phyloP scores from a whole-genome alignment of 345 rosid genomes.

The Eutrema yunnanense region DNA sequence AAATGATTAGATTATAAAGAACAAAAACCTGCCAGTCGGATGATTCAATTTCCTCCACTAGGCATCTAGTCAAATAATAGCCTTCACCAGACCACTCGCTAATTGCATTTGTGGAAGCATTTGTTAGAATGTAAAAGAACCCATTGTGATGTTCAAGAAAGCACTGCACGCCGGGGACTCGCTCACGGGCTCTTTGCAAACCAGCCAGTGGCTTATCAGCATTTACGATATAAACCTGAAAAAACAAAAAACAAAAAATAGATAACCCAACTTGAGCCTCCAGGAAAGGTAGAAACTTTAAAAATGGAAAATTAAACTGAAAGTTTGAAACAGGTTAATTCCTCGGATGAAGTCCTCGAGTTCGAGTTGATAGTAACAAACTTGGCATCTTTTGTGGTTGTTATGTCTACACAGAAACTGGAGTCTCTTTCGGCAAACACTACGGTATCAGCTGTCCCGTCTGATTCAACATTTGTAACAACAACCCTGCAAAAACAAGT shows the following conservation, averaged over 20 bases:
- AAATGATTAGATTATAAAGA: not conserved
- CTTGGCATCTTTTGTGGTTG: slow-evolving; percentile 94
- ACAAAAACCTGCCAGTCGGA: slow-evolving; percentile 57
- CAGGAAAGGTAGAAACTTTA: not conserved
- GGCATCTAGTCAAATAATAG: slow-evolving; percentile 56
- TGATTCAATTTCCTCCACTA: slow-evolving; percentile 39
- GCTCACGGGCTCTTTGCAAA: slow-evolving; percentile 48
- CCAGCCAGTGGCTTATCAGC: slow-evolving; percentile 45
- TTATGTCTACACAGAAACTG: slow-evolving; percentile 77
- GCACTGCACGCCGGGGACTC: slow-evolving; percentile 59
- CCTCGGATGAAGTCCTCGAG: slow-evolving; percentile 96
- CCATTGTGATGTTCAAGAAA: slow-evolving; percentile 82
- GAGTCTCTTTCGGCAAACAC: slow-evolving; percentile 60
- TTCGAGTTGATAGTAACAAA: slow-evolving; percentile 91
- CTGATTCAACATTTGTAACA: slow-evolving; percentile 48
- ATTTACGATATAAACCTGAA: slow-evolving; percentile 72
- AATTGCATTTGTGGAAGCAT: slow-evolving; percentile 47
- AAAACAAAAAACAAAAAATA: not conserved
- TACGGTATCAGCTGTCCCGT: slow-evolving; percentile 31
- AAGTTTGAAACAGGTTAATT: slow-evolving; percentile 31
- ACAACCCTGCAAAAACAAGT: slow-evolving; percentile 47
- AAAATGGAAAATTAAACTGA: slow-evolving; percentile 13
- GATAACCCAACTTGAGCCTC: slow-evolving; percentile 19
- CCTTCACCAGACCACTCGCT: slow-evolving; percentile 37
- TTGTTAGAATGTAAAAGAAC: slow-evolving; percentile 65